phyloP scores from a whole-genome alignment of 2,329 filamentous ascomycete species.

The Penicillium sp. region DNA sequence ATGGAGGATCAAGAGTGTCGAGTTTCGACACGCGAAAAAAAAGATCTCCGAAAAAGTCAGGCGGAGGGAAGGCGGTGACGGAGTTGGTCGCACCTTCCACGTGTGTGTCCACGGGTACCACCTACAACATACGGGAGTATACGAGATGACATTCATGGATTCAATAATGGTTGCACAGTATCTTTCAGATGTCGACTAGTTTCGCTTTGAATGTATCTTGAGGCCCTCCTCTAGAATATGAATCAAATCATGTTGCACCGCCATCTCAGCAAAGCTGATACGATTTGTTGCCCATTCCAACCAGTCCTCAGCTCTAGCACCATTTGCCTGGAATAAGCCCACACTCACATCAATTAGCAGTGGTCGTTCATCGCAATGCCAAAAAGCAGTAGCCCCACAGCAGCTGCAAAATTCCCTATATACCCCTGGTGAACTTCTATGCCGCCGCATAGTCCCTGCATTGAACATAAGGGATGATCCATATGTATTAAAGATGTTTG shows the following conservation, averaged over 20 bases:
- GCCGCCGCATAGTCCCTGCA: conserved; percentile 50
- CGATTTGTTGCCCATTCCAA: conserved; percentile 61
- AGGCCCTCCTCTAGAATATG: conserved; percentile 28
- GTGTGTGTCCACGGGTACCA: neutral
- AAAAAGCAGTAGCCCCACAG: conserved; percentile 67
- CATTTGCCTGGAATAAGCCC: conserved; percentile 55
- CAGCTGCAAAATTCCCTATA: conserved; percentile 60
- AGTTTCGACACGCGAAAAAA: conserved; percentile 15
- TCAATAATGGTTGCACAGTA: no score
- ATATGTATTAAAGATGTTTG: conserved; percentile 54
- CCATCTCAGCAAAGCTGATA: conserved; percentile 62
- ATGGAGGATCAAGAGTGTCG: neutral
- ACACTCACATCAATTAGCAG: conserved; percentile 64
- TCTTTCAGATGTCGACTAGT: neutral
- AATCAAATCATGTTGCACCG: conserved; percentile 36
- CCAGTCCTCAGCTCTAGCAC: conserved; percentile 58
- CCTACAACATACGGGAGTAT: neutral
- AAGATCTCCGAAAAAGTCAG: conserved; percentile 3
- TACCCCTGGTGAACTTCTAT: conserved; percentile 55
- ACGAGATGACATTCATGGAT: neutral
- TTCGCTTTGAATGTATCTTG: neutral
- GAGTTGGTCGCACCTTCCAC: neutral
- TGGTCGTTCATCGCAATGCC: conserved; percentile 55
- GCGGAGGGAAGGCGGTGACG: conserved; percentile 9
- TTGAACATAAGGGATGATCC: conserved; percentile 37